Percentiles rank a stretch among this genome's conserved stretches.
These are phyloP conservation scores for Nymphaea colorata DNA, from an alignment of 164 flowering plant genomes.

Conservation along the genomic window DNA sequence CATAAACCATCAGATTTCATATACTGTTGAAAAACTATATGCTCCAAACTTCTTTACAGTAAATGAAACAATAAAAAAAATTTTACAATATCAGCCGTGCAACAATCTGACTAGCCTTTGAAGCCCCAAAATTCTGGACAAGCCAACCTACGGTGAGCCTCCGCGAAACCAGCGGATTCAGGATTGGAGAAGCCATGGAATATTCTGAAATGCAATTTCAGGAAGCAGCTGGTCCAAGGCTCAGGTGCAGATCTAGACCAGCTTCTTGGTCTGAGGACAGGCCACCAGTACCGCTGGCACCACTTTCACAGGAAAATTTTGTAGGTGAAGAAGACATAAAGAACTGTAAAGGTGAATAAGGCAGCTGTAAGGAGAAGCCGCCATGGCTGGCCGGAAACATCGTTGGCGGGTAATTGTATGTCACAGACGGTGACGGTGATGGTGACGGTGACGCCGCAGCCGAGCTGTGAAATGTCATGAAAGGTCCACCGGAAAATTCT, in stretches of 20 bases:
- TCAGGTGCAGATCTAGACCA: conserved; percentile 83
- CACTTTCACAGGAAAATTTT: conserved; percentile 2
- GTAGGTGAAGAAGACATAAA: background rate
- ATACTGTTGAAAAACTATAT: background rate
- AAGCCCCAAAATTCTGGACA: too few species aligned
- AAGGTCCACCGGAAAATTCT: conserved; percentile 39
- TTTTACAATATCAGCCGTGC: background rate
- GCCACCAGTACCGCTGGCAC: conserved; percentile 27
- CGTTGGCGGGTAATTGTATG: background rate
- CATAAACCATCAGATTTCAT: background rate
- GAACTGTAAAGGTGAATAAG: conserved; percentile 1
- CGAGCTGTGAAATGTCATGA: conserved; percentile 29
- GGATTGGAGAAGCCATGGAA: background rate
- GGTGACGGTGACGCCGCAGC: conserved; percentile 20
- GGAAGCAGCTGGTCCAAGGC: conserved; percentile 71
- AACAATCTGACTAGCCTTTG: too few species aligned
- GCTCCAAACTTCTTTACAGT: background rate
- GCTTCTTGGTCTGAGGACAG: conserved; percentile 34
- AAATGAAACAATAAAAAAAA: too few species aligned
- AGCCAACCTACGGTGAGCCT: background rate
- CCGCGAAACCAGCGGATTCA: background rate
- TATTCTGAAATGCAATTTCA: conserved; percentile 11
- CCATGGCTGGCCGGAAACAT: background rate
- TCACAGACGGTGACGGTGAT: conserved; percentile 14
- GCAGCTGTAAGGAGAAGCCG: background rate